Evolutionary conservation across 257 asterid genomes (phyloP), one percentile per base, ranked within the genome.

Genomic region (Solanum raphanifolium): DNA sequence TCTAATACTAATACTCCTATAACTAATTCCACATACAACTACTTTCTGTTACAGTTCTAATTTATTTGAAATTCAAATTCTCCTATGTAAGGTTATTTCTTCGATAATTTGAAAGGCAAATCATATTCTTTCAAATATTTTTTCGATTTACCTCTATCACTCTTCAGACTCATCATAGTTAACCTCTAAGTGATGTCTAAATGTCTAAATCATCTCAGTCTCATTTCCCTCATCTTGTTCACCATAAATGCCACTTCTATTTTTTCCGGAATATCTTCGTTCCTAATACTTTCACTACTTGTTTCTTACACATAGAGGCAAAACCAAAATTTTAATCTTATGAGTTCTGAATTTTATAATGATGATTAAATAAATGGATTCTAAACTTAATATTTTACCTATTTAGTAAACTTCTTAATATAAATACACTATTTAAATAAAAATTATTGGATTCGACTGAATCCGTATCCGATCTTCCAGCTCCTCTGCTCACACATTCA

Each of bases 141-240:
- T 4, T 62, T 62, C 0, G 1, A n/a, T 5, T 13, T 1, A 65
- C 16, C 3, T 65, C 4, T 65, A 5, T 0, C 16, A n/a, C 16
- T 65, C 7, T 65, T n/a, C 2, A n/a, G 0, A n/a, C 8, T n/a
- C 32, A 23, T 12, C 29, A 23, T 62, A 23, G 6, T 62, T 25
- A 62, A 62, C 7, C 71, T 62, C 31, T 62, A 2, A 62, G 2
- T 23, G 13, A 23, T 23, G 15, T 20, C n/a, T n/a, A n/a, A 0
- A 65, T 65, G 15, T n/a, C 2, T 11, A 12, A 65, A 65, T 1
- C 15, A 65, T 65, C 8, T 65, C 18, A n/a, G 3, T 65, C 18
- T 65, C 1, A 0, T 5, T 65, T n/a, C 1, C 3, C 4, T 65
- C 3, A n/a, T n/a, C 4, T n/a, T 65, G 2, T 65, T 2, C 72